Evolutionary conservation across 2,329 filamentous ascomycete species (phyloP), one percentile per base, ranked within the genome.

Genomic region (Didymella exigua): DNA sequence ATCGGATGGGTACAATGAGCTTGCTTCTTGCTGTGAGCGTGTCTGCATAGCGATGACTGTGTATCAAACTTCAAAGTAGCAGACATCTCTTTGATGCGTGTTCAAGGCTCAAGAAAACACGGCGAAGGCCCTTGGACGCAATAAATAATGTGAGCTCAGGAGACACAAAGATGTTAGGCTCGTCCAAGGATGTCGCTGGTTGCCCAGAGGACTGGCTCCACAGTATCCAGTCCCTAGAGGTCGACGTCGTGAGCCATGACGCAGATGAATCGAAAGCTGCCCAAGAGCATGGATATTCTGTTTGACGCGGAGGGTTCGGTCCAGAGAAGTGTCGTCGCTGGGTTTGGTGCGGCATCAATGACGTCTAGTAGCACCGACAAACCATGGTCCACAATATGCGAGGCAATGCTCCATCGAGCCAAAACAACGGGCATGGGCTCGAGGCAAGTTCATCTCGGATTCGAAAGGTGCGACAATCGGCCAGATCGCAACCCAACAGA

Each of bases 321-420:
- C 31, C 36, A 34, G 21, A 34, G 27, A 14, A 23, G 34, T 33
- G 26, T 18, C 36, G 27, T 29, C 26, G 36, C 27, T 21, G 21
- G 34, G 4, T 13, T 26, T 42, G 24, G 30, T 47, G 43, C 50
- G 27, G 46, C 45, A 37, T 48, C 23, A 29, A 54, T 54, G 52
- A 54, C 52, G 45, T 54, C 33, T 49, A 14, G 23, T 36, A 21
- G 13, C 29, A 34, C 7, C 23, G 13, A 36, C 13, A 13, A 21
- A 43, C 16, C 23, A 23, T 10, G 16, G 23, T 34, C 24, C 16
- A 47, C 29, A 34, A 19, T n/a, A 33, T 33, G 37, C 49, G 49
- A 54, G 27, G 33, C 46, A 44, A 34, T 27, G 16, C 27, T 26
- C 37, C 37, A 41, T 24, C 26, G 7, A 45, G 23, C 29, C 34